These are phyloP conservation scores for Prunus dulcis DNA, from an alignment of 306 rosid genomes.

Conservation along the genomic window DNA sequence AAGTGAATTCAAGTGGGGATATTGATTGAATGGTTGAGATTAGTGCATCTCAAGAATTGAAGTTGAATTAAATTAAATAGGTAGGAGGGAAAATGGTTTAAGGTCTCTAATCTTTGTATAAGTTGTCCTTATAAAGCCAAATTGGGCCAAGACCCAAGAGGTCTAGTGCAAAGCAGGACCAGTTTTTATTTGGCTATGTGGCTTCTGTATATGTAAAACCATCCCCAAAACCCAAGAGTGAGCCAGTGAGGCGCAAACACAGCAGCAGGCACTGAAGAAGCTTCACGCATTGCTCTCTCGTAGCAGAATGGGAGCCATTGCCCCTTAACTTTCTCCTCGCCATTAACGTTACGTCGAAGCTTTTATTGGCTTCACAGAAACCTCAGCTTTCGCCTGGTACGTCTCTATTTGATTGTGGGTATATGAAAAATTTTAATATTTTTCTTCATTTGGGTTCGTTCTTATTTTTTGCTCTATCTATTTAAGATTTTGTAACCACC, in stretches of 20 bases:
- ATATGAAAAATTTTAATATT: background rate
- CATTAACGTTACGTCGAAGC: constrained; percentile 9
- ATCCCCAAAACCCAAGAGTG: background rate
- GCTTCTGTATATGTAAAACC: background rate
- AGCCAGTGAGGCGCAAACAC: constrained; percentile 1
- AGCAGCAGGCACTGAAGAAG: background rate
- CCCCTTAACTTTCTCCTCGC: background rate
- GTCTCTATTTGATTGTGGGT: constrained; percentile 11
- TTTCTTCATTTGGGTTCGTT: constrained; percentile 10
- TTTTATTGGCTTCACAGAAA: background rate
- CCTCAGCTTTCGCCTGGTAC: constrained; percentile 17
- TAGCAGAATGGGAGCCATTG: background rate
- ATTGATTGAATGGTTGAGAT: background rate
- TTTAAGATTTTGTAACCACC: background rate
- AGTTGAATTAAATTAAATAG: too few species aligned
- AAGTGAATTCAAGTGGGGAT: background rate
- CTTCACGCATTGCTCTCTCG: background rate
- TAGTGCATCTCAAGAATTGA: background rate
- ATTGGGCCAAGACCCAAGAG: background rate
- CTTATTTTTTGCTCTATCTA: background rate
- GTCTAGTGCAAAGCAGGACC: background rate
- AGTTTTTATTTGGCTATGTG: background rate
- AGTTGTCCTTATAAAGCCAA: background rate
- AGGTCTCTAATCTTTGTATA: too few species aligned
- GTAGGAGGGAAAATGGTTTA: too few species aligned